phyloP scores from a whole-genome alignment of 2,329 filamentous ascomycete genomes.

The Penicillium sp. region DNA sequence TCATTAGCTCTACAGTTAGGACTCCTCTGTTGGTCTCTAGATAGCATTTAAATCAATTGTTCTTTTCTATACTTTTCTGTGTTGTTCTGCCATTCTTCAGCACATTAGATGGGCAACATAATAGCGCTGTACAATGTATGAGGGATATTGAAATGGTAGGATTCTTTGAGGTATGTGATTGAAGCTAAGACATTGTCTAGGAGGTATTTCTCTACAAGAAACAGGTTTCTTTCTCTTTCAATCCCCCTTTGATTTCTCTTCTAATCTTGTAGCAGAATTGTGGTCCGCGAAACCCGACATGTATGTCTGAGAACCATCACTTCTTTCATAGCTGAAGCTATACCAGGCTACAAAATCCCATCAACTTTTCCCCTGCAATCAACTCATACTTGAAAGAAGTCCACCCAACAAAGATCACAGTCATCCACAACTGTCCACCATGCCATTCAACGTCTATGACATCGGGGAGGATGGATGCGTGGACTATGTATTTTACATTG shows the following conservation, averaged over 20 bases:
- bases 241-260: not conserved
- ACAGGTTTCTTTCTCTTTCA: not conserved
- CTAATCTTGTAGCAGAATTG: not conserved
- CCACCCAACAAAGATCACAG: not conserved
- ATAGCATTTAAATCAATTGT: not conserved
- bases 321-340: not conserved
- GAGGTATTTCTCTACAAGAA: not conserved
- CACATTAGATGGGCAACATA: not conserved
- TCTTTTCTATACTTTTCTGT: not conserved
- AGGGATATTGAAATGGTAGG: not conserved
- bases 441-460: not conserved
- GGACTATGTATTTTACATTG: not conserved
- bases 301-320: not conserved
- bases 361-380: not conserved
- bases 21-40: not conserved
- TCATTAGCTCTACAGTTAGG: not conserved
- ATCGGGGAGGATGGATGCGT: not conserved
- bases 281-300: not conserved
- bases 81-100: too few relatives aligned
- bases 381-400: not conserved
- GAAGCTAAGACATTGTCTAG: not conserved
- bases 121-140: not conserved
- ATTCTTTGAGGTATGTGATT: not conserved
- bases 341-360: not conserved
- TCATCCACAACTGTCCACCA: not conserved